Conservation (phyloP, 495 filamentous ascomycete species). For the Tuber microsphaerosporum region DNA sequence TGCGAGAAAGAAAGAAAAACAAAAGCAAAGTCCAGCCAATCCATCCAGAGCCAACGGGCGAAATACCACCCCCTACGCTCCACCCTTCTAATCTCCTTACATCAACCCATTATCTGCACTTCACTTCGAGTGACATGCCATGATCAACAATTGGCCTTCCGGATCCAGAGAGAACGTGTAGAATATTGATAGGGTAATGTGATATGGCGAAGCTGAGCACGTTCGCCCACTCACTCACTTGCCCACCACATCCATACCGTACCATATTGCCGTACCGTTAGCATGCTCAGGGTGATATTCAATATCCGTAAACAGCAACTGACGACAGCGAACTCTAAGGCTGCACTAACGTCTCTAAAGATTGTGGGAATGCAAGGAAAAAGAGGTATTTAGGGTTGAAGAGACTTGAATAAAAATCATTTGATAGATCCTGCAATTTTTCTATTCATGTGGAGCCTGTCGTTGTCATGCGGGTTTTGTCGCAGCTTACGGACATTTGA, state of each 20-base stretch:
- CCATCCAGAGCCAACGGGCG: not conserved
- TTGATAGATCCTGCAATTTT: no score
- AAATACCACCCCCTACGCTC: not conserved
- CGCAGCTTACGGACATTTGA: no score
- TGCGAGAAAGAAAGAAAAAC: not conserved
- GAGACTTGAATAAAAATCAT: no score
- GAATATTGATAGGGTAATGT: not conserved
- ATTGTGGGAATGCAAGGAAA: no score
- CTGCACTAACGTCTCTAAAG: no score
- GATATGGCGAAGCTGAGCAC: not conserved
- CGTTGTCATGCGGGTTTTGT: no score
- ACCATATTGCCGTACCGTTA: not conserved
- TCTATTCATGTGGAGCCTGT: no score
- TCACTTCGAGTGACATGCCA: not conserved
- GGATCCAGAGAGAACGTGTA: not conserved
- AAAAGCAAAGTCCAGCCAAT: not conserved
- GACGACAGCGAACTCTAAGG: no score
- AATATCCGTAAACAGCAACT: no score
- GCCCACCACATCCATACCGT: not conserved
- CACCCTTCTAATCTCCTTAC: not conserved
- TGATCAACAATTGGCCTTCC: not conserved
- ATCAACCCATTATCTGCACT: not conserved
- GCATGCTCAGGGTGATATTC: not conserved
- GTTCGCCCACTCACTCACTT: not conserved
- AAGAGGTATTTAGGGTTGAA: no score